A percentile compares a stretch with the other conserved stretches of the same genome.
Conservation (phyloP, 345 rosid species). For the Eucalyptus pauciflora region DNA sequence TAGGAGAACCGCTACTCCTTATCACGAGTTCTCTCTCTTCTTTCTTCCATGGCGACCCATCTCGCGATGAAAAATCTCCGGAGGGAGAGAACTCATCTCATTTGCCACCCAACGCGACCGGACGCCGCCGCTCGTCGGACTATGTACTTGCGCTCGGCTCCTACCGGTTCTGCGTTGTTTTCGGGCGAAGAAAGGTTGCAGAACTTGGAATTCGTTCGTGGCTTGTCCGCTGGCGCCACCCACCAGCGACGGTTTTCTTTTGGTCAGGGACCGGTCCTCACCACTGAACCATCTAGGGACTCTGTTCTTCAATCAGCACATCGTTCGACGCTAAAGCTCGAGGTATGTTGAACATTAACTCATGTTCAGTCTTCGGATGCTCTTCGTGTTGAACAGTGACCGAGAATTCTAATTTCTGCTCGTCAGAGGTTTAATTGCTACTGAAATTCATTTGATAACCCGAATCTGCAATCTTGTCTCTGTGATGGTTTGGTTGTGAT, state of each 20-base stretch:
- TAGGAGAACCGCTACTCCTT: no score
- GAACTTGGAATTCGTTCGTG: not conserved
- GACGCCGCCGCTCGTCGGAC: not conserved
- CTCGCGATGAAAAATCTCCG: not conserved
- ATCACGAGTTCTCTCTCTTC: no score
- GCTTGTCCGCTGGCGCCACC: not conserved
- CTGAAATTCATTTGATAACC: not conserved
- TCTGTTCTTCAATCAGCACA: not conserved
- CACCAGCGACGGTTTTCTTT: not conserved
- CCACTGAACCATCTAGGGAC: not conserved
- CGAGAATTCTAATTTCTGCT: not conserved
- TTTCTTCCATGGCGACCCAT: no score
- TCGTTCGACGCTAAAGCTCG: not conserved
- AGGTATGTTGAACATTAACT: not conserved
- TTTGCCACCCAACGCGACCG: not conserved
- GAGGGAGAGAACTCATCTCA: not conserved
- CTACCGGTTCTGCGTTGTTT: not conserved
- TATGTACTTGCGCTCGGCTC: not conserved
- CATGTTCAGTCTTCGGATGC: not conserved
- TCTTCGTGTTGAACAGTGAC: not conserved
- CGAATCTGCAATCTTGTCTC: not conserved
- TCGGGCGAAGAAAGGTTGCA: rapidly evolving
- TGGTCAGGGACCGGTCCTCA: not conserved
- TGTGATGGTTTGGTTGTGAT: not conserved
- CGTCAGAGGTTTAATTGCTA: not conserved